Percentiles rank a stretch among this genome's conserved stretches.
phyloP scores from a whole-genome alignment of 106 monocot species.

The Dendrobium officinale region DNA sequence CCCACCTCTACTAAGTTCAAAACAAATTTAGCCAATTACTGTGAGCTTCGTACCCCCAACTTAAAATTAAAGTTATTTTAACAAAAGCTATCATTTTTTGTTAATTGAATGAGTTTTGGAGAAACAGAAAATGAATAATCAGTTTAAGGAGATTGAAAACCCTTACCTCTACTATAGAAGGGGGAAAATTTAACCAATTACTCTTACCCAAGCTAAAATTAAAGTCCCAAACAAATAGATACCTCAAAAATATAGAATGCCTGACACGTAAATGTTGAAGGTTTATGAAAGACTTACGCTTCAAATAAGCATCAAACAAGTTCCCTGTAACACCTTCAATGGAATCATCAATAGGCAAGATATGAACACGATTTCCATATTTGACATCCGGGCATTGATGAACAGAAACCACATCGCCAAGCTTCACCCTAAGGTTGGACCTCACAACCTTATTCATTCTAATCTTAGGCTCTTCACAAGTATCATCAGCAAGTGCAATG shows the following conservation, averaged over 20 bases:
- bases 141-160: neutral
- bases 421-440: conserved; percentile 52
- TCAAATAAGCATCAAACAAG: conserved; percentile 52
- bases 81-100: no score
- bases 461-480: conserved; percentile 49
- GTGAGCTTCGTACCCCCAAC: no score
- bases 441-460: conserved; percentile 62
- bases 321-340: conserved; percentile 66
- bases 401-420: conserved; percentile 57
- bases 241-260: neutral
- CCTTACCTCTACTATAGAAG: neutral
- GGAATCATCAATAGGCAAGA: conserved; percentile 50
- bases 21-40: no score
- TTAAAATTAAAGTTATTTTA: no score
- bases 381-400: conserved; percentile 59
- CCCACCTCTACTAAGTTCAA: no score
- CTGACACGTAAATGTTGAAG: neutral
- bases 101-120: no score
- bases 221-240: neutral
- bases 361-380: conserved; percentile 61
- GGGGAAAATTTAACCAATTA: neutral
- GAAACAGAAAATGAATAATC: no score
- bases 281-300: conserved; percentile 29
- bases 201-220: neutral
- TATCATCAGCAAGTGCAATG: conserved; percentile 55